These are phyloP conservation scores for Metarhizium sp. DNA, from an alignment of 2,329 filamentous ascomycete species.

Conservation along the genomic window DNA sequence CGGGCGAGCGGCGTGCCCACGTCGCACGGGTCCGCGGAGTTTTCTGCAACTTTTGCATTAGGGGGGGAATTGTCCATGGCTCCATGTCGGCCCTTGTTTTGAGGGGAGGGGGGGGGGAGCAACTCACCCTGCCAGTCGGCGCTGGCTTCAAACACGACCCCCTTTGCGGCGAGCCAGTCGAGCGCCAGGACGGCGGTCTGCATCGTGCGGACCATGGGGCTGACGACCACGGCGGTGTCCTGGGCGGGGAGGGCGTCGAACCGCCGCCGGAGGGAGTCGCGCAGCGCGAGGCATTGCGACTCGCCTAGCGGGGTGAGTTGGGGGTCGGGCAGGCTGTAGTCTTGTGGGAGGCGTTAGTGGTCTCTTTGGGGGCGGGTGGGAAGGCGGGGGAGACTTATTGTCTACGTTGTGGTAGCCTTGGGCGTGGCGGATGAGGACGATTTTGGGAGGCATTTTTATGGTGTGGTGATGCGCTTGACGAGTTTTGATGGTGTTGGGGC, in stretches of 20 bases:
- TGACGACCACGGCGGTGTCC: conserved; percentile 46
- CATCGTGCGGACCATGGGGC: conserved; percentile 55
- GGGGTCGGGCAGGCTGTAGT: conserved; percentile 41
- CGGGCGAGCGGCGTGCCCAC: conserved; percentile 38
- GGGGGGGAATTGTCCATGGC: neutral
- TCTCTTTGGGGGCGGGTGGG: neutral
- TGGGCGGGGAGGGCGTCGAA: conserved; percentile 20
- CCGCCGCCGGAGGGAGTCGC: conserved; percentile 30
- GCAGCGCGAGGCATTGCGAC: conserved; percentile 36
- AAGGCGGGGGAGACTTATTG: conserved; percentile 30
- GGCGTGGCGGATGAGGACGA: conserved; percentile 85
- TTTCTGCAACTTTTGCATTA: conserved; percentile 28
- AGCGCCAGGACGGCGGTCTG: conserved; percentile 52
- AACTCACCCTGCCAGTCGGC: conserved; percentile 54
- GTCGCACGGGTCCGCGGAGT: conserved; percentile 50
- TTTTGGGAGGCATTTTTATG: conserved; percentile 37
- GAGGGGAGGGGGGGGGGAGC: no score
- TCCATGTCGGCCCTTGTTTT: neutral
- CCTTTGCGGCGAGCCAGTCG: conserved; percentile 46
- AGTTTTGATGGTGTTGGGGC: no score
- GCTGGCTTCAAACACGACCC: conserved; percentile 44
- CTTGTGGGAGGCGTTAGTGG: conserved; percentile 24
- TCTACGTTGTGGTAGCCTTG: conserved; percentile 53
- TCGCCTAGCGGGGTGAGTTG: conserved; percentile 38
- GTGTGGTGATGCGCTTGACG: neutral